Percentiles rank a stretch among this genome's conserved stretches.
Evolutionary conservation across 805 yeast species (phyloP).

Genomic region (Citeromyces nyonsensis): DNA sequence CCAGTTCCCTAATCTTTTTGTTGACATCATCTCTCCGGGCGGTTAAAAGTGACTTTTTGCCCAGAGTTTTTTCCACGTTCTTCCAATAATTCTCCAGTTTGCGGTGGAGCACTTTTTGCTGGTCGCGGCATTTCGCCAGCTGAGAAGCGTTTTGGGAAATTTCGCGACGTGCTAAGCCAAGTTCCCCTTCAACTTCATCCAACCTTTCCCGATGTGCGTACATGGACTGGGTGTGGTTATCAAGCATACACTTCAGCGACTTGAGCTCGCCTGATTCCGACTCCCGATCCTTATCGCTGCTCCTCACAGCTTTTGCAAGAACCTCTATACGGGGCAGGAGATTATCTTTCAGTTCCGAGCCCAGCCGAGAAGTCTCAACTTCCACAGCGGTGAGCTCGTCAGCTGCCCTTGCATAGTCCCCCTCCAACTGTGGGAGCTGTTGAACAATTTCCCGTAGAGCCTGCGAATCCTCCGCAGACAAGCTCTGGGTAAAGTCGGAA

Average conservation of each 20-base stretch:
- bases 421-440: conserved; percentile 21
- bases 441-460: conserved; percentile 19
- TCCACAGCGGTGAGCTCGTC: conserved; percentile 26
- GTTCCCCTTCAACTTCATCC: conserved; percentile 10
- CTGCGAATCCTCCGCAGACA: conserved; percentile 31
- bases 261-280: conserved; percentile 7
- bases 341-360: conserved; percentile 44
- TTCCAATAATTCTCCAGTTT: conserved; percentile 48
- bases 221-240: neutral
- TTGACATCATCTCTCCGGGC: conserved; percentile 59
- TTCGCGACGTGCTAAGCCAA: conserved; percentile 14
- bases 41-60: conserved; percentile 42
- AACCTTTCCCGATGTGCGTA: conserved; percentile 1
- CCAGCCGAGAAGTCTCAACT: conserved; percentile 25
- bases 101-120: conserved; percentile 35
- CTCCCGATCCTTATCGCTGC: conserved; percentile 6
- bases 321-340: conserved; percentile 34
- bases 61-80: conserved; percentile 44
- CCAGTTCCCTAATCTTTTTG: conserved; percentile 63
- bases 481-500: conserved; percentile 34
- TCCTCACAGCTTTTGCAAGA: conserved; percentile 10
- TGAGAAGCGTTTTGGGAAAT: conserved; percentile 18
- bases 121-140: conserved; percentile 34
- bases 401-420: conserved; percentile 21
- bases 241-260: neutral